Percentiles rank a stretch among this genome's conserved stretches.
These are phyloP conservation scores for Elongisporangium undulatum DNA, from an alignment of 352 stramenopile genomes.

Conservation along the genomic window DNA sequence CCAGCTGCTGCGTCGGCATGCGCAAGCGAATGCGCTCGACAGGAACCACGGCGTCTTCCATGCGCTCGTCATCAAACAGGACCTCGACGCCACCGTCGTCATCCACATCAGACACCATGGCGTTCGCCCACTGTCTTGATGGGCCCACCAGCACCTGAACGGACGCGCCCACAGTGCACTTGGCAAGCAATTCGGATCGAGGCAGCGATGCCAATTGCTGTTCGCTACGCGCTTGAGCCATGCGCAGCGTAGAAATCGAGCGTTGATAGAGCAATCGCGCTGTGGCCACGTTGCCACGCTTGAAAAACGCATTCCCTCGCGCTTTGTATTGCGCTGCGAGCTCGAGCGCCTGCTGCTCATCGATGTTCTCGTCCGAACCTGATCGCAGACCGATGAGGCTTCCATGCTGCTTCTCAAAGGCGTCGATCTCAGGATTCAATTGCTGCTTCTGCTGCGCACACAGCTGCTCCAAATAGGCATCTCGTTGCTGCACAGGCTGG, in stretches of 20 bases:
- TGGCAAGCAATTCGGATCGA: slow-evolving; percentile 19
- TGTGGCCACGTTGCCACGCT: slow-evolving; percentile 49
- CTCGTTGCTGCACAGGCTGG: slow-evolving; percentile 1
- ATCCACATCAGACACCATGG: slow-evolving; percentile 58
- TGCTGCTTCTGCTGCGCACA: slow-evolving; percentile 32
- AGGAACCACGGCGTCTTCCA: slow-evolving; percentile 46
- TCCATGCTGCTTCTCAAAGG: slow-evolving; percentile 33
- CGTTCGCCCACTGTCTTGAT: slow-evolving; percentile 27
- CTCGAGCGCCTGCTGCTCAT: slow-evolving; percentile 13
- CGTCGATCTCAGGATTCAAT: slow-evolving; percentile 47
- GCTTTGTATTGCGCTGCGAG: slow-evolving; percentile 32
- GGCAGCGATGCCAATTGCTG: slow-evolving; percentile 26
- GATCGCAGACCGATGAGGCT: slow-evolving; percentile 48
- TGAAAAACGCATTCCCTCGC: slow-evolving; percentile 58
- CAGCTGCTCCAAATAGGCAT: slow-evolving; percentile 42
- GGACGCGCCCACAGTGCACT: slow-evolving; percentile 49
- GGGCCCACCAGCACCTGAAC: slow-evolving; percentile 31
- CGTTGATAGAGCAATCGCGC: slow-evolving; percentile 60
- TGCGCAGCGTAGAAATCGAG: slow-evolving; percentile 41
- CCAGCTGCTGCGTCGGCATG: slow-evolving; percentile 44
- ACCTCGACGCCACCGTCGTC: slow-evolving; percentile 40
- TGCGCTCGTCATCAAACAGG: slow-evolving; percentile 46
- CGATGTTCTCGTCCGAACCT: slow-evolving; percentile 15
- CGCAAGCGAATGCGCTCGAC: slow-evolving; percentile 46
- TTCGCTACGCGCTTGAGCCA: slow-evolving; percentile 41